Conservation (phyloP, 2,329 filamentous ascomycete species). For the Mycosphaerella sp. region DNA sequence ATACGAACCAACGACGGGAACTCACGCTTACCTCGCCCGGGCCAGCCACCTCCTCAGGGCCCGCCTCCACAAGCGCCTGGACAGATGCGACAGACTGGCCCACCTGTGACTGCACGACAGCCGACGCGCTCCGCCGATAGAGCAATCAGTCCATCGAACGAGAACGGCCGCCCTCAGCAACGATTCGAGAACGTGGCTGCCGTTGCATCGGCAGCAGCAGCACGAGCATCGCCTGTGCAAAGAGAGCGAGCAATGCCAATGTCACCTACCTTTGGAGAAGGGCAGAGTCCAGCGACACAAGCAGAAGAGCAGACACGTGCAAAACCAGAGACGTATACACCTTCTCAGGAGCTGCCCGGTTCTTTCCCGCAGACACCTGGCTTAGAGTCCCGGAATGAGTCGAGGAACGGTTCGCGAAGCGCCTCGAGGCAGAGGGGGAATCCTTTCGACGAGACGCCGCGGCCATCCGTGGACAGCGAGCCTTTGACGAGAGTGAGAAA, state of each 20-base stretch:
- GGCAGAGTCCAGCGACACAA: slow-evolving; percentile 11
- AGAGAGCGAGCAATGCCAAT: slow-evolving; percentile 18
- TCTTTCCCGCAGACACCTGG: slow-evolving; percentile 9
- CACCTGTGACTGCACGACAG: slow-evolving; percentile 24
- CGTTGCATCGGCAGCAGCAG: slow-evolving; percentile 9
- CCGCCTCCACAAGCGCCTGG: slow-evolving; percentile 60
- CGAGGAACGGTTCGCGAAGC: slow-evolving; percentile 10
- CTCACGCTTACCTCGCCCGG: slow-evolving; percentile 41
- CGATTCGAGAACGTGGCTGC: slow-evolving; percentile 22
- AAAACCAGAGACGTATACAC: slow-evolving; percentile 32
- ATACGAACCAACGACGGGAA: slow-evolving; percentile 21
- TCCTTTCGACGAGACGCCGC: slow-evolving; percentile 20
- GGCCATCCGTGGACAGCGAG: slow-evolving; percentile 25
- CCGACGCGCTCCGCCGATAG: slow-evolving; percentile 29
- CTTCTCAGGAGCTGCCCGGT: slow-evolving; percentile 21
- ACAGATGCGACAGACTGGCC: slow-evolving; percentile 39
- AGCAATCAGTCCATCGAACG: slow-evolving; percentile 27
- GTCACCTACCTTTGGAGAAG: slow-evolving; percentile 17
- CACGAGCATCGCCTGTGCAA: slow-evolving; percentile 10
- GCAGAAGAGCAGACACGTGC: slow-evolving; percentile 9
- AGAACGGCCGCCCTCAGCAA: slow-evolving; percentile 26
- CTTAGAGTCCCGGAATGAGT: slow-evolving; percentile 17
- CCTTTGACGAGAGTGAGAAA: slow-evolving; percentile 25
- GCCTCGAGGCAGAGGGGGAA: slow-evolving; percentile 14
- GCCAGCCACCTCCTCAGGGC: slow-evolving; percentile 53